Evolutionary conservation across 176 grass and related monocot species (phyloP), one percentile per base, ranked within the genome.

Genomic region (Triticum turgidum): DNA sequence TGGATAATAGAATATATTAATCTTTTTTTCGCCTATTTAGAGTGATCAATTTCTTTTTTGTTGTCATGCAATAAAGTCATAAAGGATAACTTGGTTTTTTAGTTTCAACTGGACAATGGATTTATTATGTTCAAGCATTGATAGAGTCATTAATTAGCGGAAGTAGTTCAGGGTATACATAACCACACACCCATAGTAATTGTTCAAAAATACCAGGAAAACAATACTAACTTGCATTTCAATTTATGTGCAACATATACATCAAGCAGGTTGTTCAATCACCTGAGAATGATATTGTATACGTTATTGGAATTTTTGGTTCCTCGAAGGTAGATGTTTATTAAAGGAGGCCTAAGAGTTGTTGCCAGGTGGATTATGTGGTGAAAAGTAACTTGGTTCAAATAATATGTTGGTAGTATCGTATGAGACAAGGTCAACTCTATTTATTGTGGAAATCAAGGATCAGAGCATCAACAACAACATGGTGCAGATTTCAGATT

Each of bases 111-210:
- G 94, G 94, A 71, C 85, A 80, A 49, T 93, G 80, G 77, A 92
- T 99, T 90, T 91, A 85, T 66, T 94, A 92, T 63, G 44, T 99
- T 94, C 97, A 71, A 94, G 92, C 85, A 92, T 91, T 78, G 92
- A 97, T 91, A 94, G 97, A 11, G 37, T 79, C 34, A 88, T 94
- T 91, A 82, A 87, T 65, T 99, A 94, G 92, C 85, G 58, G 85
- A 94, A 97, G 62, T 90, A 99, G 32, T 49, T 99, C 94, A 78
- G 87, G 85, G 94, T 99, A 94, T 82, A 78, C 65, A 69, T 69
- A 52, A 21, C 32, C 79, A 58, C 71, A 11, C 51, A 17, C 44
- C 42, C 8, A 25, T 80, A 34, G 69, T 85, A 47, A 21, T 44
- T 84, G 32, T 81, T 77, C n/a, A 42, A 71, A 3, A 71, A 34